Conservation (phyloP, 148 eudicot species). For the Amaranthus palmeri region DNA sequence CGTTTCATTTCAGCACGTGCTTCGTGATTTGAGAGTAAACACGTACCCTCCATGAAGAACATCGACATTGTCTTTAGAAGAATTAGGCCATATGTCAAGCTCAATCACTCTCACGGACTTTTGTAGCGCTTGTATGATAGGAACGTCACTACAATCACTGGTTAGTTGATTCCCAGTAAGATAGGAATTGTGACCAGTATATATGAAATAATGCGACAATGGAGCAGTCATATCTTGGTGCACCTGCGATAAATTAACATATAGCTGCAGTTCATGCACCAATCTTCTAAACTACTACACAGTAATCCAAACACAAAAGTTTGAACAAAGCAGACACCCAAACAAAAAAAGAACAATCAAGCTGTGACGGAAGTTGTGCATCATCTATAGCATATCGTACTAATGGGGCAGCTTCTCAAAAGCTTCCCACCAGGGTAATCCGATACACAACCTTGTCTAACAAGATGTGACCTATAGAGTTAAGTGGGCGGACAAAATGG, state of each 20-base stretch:
- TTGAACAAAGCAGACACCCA: no score
- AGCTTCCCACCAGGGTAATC: neutral
- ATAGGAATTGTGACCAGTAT: slow-evolving; percentile 88
- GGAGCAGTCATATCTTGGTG: slow-evolving; percentile 90
- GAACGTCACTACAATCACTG: slow-evolving; percentile 81
- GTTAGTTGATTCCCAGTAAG: slow-evolving; percentile 89
- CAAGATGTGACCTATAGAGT: no score
- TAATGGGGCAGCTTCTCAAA: neutral
- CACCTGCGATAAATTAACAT: slow-evolving; percentile 36
- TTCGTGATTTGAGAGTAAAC: neutral
- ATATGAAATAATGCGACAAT: slow-evolving; percentile 74
- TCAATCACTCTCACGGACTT: slow-evolving; percentile 87
- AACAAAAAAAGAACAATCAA: no score
- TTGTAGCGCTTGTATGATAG: slow-evolving; percentile 65
- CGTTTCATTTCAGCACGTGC: neutral
- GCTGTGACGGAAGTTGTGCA: no score
- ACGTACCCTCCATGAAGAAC: slow-evolving; percentile 89
- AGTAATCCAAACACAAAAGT: no score
- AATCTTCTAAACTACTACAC: no score
- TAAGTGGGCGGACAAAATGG: no score
- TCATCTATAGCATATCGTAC: neutral
- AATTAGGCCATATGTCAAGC: slow-evolving; percentile 91
- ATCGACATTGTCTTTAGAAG: slow-evolving; percentile 56
- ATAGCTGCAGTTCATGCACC: no score
- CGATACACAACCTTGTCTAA: no score